Base-by-base conservation (phyloP, 148 eudicot genomes). In the Vaccinium vitisidaea region DNA sequence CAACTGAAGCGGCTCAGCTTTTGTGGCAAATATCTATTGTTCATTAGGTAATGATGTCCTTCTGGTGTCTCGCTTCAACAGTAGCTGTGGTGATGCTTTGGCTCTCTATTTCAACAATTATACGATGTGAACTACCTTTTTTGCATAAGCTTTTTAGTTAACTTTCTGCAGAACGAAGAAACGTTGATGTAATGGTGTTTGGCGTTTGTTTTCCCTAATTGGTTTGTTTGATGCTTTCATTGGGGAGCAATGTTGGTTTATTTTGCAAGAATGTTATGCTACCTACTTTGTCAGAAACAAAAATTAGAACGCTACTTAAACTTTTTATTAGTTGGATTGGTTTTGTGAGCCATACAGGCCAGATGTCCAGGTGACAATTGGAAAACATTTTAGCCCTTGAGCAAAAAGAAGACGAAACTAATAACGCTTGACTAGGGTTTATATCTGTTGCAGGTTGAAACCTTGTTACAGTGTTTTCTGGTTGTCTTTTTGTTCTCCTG, bases 1-100 rank as follows among this genome's bases (percentile, higher is more conserved):
- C 69, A 85, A 65, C 75, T 75, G 76, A 75, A 82, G 87, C 54
- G 36, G 73, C 16, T 63, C 82, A 48, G 63, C 77, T 23, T 86
- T 75, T 86, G 50, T 84, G 59, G 81, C 19, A 67, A 65, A 16
- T 74, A 13, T 55, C 53, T 32, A 82, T 14, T 79, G 79, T 70
- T 21, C 39, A 70, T 39, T 73, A 27, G 39, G 39, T 69, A 27
- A 27, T 27, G 36, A 27, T 2, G 18, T 69, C 43, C 6, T 69
- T 69, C 2, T 69, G 36, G 74, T 69, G 43, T 69, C 74, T 69
- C 2, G 15, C 71, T 65, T 27, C 39, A 6, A 27, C 74, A 69
- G 74, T 30, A 14, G 74, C 39, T 2, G 73, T 27, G 25, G 14
- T 27, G 73, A 16, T 67, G 30, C 73, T 23, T 67, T 25, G 15